A percentile compares a stretch with the other conserved stretches of the same genome.
Conservation (phyloP, 495 filamentous ascomycete genomes). For the Annulohypoxylon bovei region DNA sequence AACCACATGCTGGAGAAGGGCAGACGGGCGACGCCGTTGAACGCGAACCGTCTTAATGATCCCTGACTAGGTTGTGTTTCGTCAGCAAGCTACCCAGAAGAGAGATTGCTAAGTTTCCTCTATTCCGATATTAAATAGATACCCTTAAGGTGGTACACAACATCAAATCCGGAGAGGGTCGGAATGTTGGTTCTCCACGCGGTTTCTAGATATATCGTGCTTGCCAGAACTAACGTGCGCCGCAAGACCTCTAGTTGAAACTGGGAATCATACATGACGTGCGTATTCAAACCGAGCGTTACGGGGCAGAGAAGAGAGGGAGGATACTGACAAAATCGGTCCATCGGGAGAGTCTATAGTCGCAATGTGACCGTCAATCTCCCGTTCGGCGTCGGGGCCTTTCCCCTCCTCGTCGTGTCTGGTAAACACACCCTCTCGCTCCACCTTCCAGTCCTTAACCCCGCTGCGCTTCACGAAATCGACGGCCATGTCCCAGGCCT, state of each 20-base stretch:
- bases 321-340: slow-evolving; percentile 21
- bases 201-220: background rate
- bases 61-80: slow-evolving; percentile 24
- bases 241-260: background rate
- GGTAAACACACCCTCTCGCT: slow-evolving; percentile 54
- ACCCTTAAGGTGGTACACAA: background rate
- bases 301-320: background rate
- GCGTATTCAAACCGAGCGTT: background rate
- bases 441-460: slow-evolving; percentile 50
- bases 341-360: background rate
- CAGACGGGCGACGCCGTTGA: slow-evolving; percentile 28
- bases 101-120: no score
- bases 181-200: no score
- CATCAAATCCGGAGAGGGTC: background rate
- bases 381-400: background rate
- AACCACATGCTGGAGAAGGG: slow-evolving; percentile 32
- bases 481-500: slow-evolving; percentile 58
- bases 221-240: background rate
- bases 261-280: background rate
- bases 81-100: slow-evolving; percentile 25
- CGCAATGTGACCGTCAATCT: slow-evolving; percentile 35
- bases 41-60: slow-evolving; percentile 30
- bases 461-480: slow-evolving; percentile 47
- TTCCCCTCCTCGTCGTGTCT: slow-evolving; percentile 23
- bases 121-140: no score